phyloP scores from a whole-genome alignment of 805 yeast species.

The Myxozyma melibiosi region DNA sequence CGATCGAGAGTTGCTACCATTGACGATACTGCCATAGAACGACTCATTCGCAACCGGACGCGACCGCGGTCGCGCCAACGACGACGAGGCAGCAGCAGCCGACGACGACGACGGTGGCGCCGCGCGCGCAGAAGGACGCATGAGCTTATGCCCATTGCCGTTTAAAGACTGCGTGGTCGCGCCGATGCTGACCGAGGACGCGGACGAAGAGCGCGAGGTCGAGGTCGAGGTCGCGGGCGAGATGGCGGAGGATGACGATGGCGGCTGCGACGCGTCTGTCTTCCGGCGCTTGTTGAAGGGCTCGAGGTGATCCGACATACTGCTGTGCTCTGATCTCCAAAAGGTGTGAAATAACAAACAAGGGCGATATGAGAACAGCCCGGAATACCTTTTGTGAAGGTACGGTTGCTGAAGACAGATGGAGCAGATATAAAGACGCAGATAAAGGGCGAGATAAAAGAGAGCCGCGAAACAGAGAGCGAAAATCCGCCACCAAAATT shows the following conservation, averaged over 20 bases:
- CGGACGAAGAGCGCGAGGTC: too few relatives aligned
- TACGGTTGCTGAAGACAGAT: too few relatives aligned
- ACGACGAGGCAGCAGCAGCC: not conserved
- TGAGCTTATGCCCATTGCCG: not conserved
- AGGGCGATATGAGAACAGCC: too few relatives aligned
- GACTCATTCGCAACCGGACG: conserved; percentile 12
- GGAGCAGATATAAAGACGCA: too few relatives aligned
- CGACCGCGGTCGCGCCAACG: too few relatives aligned
- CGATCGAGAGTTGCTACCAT: not conserved
- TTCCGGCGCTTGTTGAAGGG: conserved; percentile 14
- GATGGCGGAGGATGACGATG: not conserved
- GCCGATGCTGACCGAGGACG: not conserved
- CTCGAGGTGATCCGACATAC: conserved; percentile 12
- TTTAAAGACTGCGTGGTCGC: not conserved
- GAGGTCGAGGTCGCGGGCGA: not conserved
- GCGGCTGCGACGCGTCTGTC: conserved; percentile 7
- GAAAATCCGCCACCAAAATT: too few relatives aligned
- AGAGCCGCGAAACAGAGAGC: not conserved
- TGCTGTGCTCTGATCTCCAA: not conserved
- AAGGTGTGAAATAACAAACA: not conserved
- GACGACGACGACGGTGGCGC: conserved; percentile 19
- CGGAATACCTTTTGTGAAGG: too few relatives aligned
- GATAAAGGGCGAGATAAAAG: too few relatives aligned
- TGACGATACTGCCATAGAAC: conserved; percentile 15
- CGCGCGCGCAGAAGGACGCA: too few relatives aligned